These are phyloP conservation scores for Aurantiochytrium sp. DNA, from an alignment of 108 stramenopile species.

Conservation along the genomic window DNA sequence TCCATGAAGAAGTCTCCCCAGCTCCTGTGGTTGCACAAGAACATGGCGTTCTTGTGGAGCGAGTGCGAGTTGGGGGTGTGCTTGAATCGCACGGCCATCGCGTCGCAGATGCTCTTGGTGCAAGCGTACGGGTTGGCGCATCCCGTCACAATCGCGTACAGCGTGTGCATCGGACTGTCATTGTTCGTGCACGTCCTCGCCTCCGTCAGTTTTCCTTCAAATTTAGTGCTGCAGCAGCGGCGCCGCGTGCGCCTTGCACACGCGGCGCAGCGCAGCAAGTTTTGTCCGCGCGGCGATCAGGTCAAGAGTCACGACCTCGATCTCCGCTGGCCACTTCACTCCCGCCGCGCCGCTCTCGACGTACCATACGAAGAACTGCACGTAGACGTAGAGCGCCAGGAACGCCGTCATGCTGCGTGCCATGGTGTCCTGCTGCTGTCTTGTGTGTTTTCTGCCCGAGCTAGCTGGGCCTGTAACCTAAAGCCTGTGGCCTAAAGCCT, in stretches of 20 bases:
- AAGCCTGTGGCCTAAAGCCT: no score
- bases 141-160: background rate
- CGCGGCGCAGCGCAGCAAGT: no score
- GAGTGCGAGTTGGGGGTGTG: background rate
- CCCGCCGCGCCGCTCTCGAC: background rate
- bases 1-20: constrained; percentile 31
- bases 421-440: background rate
- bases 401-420: background rate
- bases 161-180: background rate
- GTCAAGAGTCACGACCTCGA: no score
- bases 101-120: constrained; percentile 28
- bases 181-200: background rate
- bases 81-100: background rate
- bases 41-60: constrained; percentile 5
- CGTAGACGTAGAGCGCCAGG: constrained; percentile 2
- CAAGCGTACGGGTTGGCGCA: background rate
- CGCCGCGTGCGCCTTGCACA: no score
- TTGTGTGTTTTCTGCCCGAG: no score
- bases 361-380: constrained; percentile 21
- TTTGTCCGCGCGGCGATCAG: no score
- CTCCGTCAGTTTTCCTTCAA: no score
- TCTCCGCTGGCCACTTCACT: no score
- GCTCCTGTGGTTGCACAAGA: constrained; percentile 16
- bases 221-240: no score
- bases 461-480: no score